Evolutionary conservation across 257 asterid genomes (phyloP), one percentile per base, ranked within the genome.

Genomic region (Nicotiana paniculata): DNA sequence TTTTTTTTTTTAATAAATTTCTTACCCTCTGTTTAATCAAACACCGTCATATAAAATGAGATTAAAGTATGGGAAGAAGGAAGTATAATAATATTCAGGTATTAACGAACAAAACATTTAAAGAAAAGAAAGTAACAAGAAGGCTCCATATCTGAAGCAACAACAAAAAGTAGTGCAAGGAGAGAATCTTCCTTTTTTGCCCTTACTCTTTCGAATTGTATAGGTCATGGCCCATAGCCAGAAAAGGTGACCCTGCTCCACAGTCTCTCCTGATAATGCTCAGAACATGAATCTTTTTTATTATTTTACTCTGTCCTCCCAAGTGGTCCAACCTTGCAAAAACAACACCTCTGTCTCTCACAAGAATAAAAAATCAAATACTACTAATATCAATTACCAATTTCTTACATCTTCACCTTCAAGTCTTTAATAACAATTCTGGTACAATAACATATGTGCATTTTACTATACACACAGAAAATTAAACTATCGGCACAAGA

Each of bases 231-330:
- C 88, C 88, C 91, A 88, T 86, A 84, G 93, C 87, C 91, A 91
- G 95, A 77, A 82, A 81, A 83, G 68, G 35, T 81, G 81, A 72
- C 90, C 61, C 74, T 83, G 77, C 83, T 84, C 83, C 82, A 72
- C 61, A 63, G 55, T 59, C 37, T 33, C 24, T 88, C 87, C 81
- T 85, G 81, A 84, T 86, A 86, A 67, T 88, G 91, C 92, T 87
- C 83, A 89, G 87, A 88, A 89, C 93, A 85, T 89, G 95, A 89
- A 90, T 87, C 87, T 46, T 75, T 57, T 15, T 82, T 72, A 32
- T 57, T 77, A 37, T 48, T 46, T 77, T 53, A 69, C 35, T 63
- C 32, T 82, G 37, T 55, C 65, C 18, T 82, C 57, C 82, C 58
- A 37, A 28, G 37, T 55, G 33, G 82, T 62, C 75, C 87, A 17